Percentiles rank a stretch among this genome's conserved stretches.
phyloP scores from a whole-genome alignment of 2,329 filamentous ascomycete species.

The Aphanoascus verrucosus region DNA sequence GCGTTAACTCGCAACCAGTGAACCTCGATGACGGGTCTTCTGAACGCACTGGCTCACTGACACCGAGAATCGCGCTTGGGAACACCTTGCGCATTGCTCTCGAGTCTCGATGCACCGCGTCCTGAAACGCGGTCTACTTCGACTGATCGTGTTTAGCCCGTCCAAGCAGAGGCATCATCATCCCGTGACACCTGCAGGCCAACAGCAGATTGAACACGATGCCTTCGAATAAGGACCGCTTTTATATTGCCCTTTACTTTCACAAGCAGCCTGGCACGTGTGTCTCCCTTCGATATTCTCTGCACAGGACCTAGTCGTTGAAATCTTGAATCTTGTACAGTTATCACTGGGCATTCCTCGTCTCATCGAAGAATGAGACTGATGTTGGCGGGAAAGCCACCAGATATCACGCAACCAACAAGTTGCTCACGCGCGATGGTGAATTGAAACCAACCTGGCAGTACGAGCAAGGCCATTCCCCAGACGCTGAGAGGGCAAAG shows the following conservation, averaged over 20 bases:
- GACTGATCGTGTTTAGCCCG: not conserved
- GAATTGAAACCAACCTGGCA: not conserved
- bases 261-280: constrained; percentile 2
- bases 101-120: not conserved
- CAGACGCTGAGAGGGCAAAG: not conserved
- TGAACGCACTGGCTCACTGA: too few relatives aligned
- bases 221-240: not conserved
- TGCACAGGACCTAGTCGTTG: not conserved
- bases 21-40: too few relatives aligned
- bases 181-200: not conserved
- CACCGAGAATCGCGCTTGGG: too few relatives aligned
- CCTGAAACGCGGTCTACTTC: not conserved
- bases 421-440: not conserved
- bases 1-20: too few relatives aligned
- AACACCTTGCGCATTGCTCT: not conserved
- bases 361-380: not conserved
- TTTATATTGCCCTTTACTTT: constrained; percentile 8
- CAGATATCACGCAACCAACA: constrained; percentile 9
- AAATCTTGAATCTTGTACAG: not conserved
- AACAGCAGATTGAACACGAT: not conserved
- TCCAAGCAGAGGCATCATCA: not conserved
- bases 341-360: constrained; percentile 8
- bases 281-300: not conserved
- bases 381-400: not conserved
- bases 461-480: not conserved